A percentile compares a stretch with the other conserved stretches of the same genome.
phyloP scores from a whole-genome alignment of 1,139 yeast species.

The Blastobotrys arbuscula region DNA sequence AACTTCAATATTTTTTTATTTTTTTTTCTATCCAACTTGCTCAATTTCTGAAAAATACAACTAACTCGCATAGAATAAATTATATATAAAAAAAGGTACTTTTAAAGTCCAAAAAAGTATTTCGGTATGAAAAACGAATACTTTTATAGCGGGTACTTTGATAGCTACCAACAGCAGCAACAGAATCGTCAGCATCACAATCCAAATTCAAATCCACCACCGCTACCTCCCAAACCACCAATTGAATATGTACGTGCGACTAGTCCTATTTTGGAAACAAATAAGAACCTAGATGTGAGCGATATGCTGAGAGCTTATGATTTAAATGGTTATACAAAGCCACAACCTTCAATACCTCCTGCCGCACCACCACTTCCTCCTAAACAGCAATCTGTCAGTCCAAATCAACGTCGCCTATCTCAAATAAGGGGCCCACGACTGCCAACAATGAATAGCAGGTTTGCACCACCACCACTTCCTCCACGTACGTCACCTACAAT shows the following conservation, averaged over 20 bases:
- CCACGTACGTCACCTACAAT: background rate
- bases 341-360: background rate
- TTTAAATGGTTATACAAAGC: background rate
- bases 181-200: background rate
- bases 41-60: background rate
- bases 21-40: background rate
- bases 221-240: slow-evolving; percentile 11
- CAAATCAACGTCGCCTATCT: slow-evolving; percentile 5
- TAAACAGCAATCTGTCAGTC: background rate
- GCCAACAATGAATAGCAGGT: slow-evolving; percentile 2
- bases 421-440: slow-evolving; percentile 11
- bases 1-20: background rate
- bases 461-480: slow-evolving; percentile 2
- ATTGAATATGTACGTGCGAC: slow-evolving; percentile 1
- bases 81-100: background rate
- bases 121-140: background rate
- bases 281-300: background rate
- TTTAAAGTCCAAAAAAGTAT: background rate
- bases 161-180: background rate
- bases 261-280: background rate
- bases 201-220: slow-evolving; percentile 3
- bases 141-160: background rate
- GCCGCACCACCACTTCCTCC: background rate
- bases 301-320: slow-evolving; percentile 4
- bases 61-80: background rate